A percentile compares a stretch with the other conserved stretches of the same genome.
Evolutionary conservation across 495 filamentous ascomycete species (phyloP).

Genomic region (Neurospora sp.): DNA sequence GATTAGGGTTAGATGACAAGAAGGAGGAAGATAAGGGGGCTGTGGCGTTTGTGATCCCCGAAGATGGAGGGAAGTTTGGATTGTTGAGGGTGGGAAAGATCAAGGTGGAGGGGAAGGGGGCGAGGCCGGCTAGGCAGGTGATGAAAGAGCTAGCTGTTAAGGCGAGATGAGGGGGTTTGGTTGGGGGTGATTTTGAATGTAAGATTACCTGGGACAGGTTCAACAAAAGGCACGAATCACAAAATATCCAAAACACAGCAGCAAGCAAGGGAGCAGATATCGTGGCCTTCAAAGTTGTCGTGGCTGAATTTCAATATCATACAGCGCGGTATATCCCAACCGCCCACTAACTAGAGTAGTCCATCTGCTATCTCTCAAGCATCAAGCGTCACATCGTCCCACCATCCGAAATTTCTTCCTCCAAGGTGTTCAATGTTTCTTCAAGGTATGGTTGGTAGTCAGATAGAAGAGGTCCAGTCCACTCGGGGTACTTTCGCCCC

Average conservation of each 20-base stretch:
- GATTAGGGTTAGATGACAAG: not conserved
- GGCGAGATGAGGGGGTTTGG: not conserved
- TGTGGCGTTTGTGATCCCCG: not conserved
- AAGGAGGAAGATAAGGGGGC: not conserved
- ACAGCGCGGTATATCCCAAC: constrained; percentile 4
- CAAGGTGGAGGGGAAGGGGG: constrained; percentile 25
- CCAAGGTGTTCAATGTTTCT: not conserved
- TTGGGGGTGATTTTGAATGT: no score
- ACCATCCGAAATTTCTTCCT: not conserved
- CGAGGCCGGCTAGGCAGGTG: not conserved
- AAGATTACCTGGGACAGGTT: no score
- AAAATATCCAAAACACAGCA: not conserved
- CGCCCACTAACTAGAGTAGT: not conserved
- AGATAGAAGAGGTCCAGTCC: constrained; percentile 15
- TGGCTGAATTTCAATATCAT: constrained; percentile 6
- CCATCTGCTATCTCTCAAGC: not conserved
- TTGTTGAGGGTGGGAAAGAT: constrained; percentile 15
- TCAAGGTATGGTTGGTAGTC: constrained; percentile 8
- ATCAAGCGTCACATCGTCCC: not conserved
- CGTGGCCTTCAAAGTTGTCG: not conserved
- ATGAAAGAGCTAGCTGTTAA: not conserved
- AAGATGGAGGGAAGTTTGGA: not conserved
- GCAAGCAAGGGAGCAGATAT: not conserved
- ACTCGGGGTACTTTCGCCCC: not conserved
- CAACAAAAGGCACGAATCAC: not conserved